phyloP scores from a whole-genome alignment of 2,329 filamentous ascomycete genomes.

The Amauroascus verrucosus region DNA sequence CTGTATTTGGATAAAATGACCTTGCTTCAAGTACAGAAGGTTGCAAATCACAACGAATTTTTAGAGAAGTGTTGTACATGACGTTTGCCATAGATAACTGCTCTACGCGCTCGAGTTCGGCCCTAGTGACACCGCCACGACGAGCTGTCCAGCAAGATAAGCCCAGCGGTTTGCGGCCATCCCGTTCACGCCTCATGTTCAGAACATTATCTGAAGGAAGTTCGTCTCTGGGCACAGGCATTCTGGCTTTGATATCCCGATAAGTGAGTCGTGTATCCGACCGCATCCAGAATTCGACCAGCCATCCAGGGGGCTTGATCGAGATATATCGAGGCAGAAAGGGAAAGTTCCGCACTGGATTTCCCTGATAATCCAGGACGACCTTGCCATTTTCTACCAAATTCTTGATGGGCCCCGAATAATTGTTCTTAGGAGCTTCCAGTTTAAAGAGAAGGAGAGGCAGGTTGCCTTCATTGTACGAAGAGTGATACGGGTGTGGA shows the following conservation, averaged over 20 bases:
- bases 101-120: constrained; percentile 24
- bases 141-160: constrained; percentile 23
- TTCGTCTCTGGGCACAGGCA: constrained; percentile 16
- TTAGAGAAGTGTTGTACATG: constrained; percentile 23
- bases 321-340: constrained; percentile 26
- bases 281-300: constrained; percentile 26
- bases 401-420: background rate
- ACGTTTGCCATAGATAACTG: constrained; percentile 20
- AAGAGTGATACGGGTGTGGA: constrained; percentile 19
- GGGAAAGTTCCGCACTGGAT: constrained; percentile 19
- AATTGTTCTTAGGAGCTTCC: constrained; percentile 14
- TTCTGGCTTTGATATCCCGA: constrained; percentile 24
- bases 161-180: constrained; percentile 20
- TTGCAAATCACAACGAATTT: constrained; percentile 15
- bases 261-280: constrained; percentile 23
- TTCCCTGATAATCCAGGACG: constrained; percentile 13
- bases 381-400: constrained; percentile 17
- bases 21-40: constrained; percentile 17
- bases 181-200: constrained; percentile 23
- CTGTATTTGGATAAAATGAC: constrained; percentile 9
- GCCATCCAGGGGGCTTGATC: constrained; percentile 20
- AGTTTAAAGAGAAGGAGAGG: constrained; percentile 22
- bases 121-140: constrained; percentile 15
- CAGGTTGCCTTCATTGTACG: constrained; percentile 17
- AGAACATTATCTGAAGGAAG: constrained; percentile 21